These are phyloP conservation scores for Ascochyta rabiei DNA, from an alignment of 2,329 filamentous ascomycete species.

Conservation along the genomic window DNA sequence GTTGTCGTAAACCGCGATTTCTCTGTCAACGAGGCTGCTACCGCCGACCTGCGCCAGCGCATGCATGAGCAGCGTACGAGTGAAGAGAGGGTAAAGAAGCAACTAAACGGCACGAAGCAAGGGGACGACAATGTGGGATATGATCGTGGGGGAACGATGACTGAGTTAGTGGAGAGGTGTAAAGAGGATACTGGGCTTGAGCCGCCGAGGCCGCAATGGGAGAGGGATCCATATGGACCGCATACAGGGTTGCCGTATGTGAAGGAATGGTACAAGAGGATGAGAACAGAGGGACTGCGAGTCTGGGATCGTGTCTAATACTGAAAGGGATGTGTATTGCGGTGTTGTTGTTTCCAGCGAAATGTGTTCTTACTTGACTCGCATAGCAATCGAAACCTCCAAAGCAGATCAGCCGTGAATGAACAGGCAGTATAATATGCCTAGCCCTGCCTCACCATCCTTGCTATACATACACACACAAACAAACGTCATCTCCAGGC, in stretches of 20 bases:
- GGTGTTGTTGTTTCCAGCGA: no score
- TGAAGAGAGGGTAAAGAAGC: not conserved
- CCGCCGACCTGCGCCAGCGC: slow-evolving; percentile 41
- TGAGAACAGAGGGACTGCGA: slow-evolving; percentile 35
- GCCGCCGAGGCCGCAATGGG: slow-evolving; percentile 54
- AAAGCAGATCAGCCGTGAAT: no score
- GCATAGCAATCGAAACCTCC: no score
- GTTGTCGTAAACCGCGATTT: slow-evolving; percentile 52
- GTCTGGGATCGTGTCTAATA: slow-evolving; percentile 29
- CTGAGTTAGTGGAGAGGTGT: slow-evolving; percentile 46
- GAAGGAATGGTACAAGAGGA: slow-evolving; percentile 51
- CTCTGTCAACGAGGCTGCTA: slow-evolving; percentile 47
- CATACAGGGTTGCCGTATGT: slow-evolving; percentile 54
- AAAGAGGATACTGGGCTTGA: slow-evolving; percentile 53
- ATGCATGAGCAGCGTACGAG: slow-evolving; percentile 36
- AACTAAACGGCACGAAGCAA: not conserved
- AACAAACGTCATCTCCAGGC: no score
- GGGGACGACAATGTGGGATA: slow-evolving; percentile 37
- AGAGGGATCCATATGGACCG: slow-evolving; percentile 53
- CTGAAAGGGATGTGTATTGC: no score
- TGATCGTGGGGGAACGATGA: slow-evolving; percentile 53
- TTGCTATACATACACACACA: no score
- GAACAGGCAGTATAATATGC: no score
- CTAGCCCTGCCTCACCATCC: no score
- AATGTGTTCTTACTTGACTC: no score